Evolutionary conservation across 805 yeast genomes (phyloP).

Genomic region (Ogataea methylovora): DNA sequence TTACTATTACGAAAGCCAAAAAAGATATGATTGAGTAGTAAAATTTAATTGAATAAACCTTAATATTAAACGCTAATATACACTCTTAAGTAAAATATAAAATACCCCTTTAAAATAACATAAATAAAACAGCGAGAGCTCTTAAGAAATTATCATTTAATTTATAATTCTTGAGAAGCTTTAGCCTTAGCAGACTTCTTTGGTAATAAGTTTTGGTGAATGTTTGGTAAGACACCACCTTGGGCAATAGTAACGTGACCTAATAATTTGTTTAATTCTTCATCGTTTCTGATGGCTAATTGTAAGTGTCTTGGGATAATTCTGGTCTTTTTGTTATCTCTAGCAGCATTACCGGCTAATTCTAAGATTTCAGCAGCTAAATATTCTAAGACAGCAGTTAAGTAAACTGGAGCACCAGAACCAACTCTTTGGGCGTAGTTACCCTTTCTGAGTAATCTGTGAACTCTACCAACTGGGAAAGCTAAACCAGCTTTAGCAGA

Average conservation of each 20-base stretch:
- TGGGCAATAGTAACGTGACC: conserved; percentile 94
- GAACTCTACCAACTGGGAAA: conserved; percentile 99
- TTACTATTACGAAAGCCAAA: no score
- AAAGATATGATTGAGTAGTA: no score
- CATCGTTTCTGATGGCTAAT: conserved; percentile 98
- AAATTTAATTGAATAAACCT: no score
- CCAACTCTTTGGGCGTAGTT: conserved; percentile 98
- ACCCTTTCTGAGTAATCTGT: conserved; percentile 93
- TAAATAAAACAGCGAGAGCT: neutral
- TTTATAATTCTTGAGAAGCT: conserved; percentile 54
- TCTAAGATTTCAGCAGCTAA: conserved; percentile 97
- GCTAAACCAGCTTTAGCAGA: conserved; percentile 98
- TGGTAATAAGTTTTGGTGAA: conserved; percentile 84
- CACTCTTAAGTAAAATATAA: conserved; percentile 13
- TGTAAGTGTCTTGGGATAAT: conserved; percentile 98
- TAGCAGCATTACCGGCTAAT: conserved; percentile 98
- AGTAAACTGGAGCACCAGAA: conserved; percentile 98
- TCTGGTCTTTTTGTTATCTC: conserved; percentile 98
- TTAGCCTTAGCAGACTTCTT: conserved; percentile 46
- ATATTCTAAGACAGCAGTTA: conserved; percentile 95
- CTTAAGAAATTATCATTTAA: neutral
- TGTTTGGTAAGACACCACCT: conserved; percentile 99
- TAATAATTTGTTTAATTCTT: conserved; percentile 91
- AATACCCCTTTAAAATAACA: conserved; percentile 7
- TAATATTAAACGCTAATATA: conserved; percentile 20